A percentile compares a stretch with the other conserved stretches of the same genome.
Evolutionary conservation across 805 yeast species (phyloP).

Genomic region (Sugiyamaella chiloensis): DNA sequence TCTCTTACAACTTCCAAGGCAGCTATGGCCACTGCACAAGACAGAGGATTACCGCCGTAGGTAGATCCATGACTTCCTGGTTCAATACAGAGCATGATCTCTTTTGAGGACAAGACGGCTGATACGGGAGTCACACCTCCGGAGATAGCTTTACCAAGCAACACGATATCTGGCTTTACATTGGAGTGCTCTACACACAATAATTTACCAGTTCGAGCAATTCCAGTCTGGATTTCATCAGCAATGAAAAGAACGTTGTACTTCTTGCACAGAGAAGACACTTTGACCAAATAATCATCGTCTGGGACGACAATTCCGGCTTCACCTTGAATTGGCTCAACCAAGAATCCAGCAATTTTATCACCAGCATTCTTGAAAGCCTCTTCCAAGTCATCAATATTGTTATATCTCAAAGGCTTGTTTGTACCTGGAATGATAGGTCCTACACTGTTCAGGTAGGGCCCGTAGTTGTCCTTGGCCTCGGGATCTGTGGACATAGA

Average conservation of each 20-base stretch:
- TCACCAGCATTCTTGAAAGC: constrained; percentile 83
- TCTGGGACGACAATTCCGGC: constrained; percentile 98
- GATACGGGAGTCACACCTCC: constrained; percentile 95
- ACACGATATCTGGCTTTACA: constrained; percentile 83
- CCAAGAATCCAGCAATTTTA: constrained; percentile 81
- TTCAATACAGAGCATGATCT: constrained; percentile 82
- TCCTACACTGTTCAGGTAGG: constrained; percentile 79
- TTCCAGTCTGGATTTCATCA: constrained; percentile 97
- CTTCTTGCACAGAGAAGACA: constrained; percentile 69
- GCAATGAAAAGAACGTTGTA: constrained; percentile 87
- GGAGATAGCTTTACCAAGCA: constrained; percentile 90
- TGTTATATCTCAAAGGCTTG: constrained; percentile 73
- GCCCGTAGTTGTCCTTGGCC: constrained; percentile 85
- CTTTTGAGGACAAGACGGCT: constrained; percentile 84
- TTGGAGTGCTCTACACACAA: constrained; percentile 83
- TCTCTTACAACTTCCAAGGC: constrained; percentile 88
- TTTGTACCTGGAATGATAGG: constrained; percentile 77
- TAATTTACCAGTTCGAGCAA: constrained; percentile 95
- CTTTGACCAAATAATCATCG: constrained; percentile 68
- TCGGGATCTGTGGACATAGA: constrained; percentile 97
- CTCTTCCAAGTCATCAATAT: constrained; percentile 77
- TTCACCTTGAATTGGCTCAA: constrained; percentile 98
- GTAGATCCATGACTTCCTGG: constrained; percentile 98
- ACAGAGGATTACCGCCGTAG: constrained; percentile 95
- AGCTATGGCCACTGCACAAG: constrained; percentile 89